Percentiles rank a stretch among this genome's conserved stretches.
Evolutionary conservation across 345 rosid species (phyloP).

Genomic region (Salix arbutifolia): DNA sequence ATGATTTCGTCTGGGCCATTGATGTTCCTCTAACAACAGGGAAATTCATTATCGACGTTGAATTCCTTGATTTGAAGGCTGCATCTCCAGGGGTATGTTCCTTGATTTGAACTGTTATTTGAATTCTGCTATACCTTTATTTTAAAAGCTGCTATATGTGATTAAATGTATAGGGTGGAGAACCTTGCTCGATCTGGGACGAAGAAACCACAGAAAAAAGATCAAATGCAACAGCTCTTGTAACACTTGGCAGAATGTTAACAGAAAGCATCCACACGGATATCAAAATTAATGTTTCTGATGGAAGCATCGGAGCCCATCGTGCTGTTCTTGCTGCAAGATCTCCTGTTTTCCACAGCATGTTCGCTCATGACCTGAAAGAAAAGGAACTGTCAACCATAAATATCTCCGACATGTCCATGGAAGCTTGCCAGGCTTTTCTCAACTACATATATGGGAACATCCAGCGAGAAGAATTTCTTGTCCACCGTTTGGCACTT

Average conservation of each 20-base stretch:
- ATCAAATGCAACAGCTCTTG: conserved; percentile 55
- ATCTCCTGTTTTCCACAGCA: conserved; percentile 84
- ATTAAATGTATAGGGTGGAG: conserved; percentile 53
- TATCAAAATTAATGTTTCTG: conserved; percentile 61
- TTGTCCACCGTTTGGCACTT: conserved; percentile 64
- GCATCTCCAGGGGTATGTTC: conserved; percentile 59
- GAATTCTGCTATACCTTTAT: conserved; percentile 2
- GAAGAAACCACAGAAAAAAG: conserved; percentile 44
- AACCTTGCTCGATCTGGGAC: conserved; percentile 72
- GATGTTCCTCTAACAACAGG: conserved; percentile 78
- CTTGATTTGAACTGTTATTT: neutral
- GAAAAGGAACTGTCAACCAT: conserved; percentile 79
- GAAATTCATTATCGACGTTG: conserved; percentile 82
- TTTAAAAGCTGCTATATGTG: neutral
- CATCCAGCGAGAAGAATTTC: conserved; percentile 64
- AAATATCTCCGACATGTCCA: conserved; percentile 72
- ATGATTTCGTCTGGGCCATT: conserved; percentile 78
- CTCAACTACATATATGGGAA: conserved; percentile 77
- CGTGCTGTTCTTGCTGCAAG: conserved; percentile 85
- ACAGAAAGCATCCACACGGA: conserved; percentile 80
- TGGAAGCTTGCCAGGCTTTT: conserved; percentile 75
- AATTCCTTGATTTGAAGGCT: conserved; percentile 77
- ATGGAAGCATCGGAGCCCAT: conserved; percentile 86
- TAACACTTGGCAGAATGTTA: conserved; percentile 74
- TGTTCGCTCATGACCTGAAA: conserved; percentile 83